Percentiles rank a stretch among this genome's conserved stretches.
phyloP scores from a whole-genome alignment of 2,329 filamentous ascomycete species.

The Aspergillus costaricaensis region DNA sequence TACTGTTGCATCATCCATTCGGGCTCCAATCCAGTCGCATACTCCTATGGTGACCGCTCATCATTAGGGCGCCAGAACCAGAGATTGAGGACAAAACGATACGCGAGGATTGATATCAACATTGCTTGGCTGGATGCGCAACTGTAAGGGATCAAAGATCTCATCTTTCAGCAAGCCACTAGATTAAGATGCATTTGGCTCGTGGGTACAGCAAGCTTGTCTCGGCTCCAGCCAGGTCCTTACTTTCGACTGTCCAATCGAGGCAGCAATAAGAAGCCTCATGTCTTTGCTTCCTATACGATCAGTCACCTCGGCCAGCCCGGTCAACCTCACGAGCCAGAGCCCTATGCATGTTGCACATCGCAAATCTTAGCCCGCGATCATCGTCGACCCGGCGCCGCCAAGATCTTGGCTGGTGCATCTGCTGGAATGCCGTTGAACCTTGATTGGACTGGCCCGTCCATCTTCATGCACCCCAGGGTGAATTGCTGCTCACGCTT shows the following conservation, averaged over 20 bases:
- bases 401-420: conserved; percentile 17
- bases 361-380: conserved; percentile 11
- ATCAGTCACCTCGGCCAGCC: not conserved
- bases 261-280: no score
- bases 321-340: conserved; percentile 1
- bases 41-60: no score
- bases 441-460: conserved; percentile 8
- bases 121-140: not conserved
- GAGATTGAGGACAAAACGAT: not conserved
- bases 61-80: not conserved
- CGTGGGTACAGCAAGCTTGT: not conserved
- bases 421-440: conserved; percentile 7
- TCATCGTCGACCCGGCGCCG: conserved; percentile 6
- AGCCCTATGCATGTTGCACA: not conserved
- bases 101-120: not conserved
- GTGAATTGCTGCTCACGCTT: not conserved
- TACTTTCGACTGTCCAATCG: no score
- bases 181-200: not conserved
- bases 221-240: no score
- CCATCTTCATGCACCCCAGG: not conserved
- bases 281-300: not conserved
- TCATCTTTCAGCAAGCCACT: not conserved
- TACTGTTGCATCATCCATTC: not conserved
- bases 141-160: not conserved
- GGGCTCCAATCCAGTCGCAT: no score